A percentile compares a stretch with the other conserved stretches of the same genome.
Evolutionary conservation across 176 grass and related monocot species (phyloP).

Genomic region (Poa annua): DNA sequence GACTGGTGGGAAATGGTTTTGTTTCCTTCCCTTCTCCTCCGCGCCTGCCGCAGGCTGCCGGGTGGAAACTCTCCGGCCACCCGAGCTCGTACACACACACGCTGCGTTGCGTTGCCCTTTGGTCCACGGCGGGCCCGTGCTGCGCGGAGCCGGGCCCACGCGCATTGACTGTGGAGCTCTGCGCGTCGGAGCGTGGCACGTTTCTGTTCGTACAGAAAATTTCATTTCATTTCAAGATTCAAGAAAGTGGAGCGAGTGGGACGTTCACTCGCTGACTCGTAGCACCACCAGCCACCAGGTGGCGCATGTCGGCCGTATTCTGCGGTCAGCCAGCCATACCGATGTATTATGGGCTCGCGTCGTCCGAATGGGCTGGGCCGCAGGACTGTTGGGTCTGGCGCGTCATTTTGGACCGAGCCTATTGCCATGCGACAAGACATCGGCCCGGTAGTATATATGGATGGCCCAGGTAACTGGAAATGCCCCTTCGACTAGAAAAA

Average conservation of each 20-base stretch:
- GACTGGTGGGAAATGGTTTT: constrained; percentile 30
- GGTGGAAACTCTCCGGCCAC: constrained; percentile 22
- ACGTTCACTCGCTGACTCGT: background rate
- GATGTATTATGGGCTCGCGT: no score
- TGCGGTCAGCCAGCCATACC: constrained; percentile 1
- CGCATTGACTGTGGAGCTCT: background rate
- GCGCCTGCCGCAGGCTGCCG: background rate
- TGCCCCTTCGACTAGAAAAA: no score
- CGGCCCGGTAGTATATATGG: no score
- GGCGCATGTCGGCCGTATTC: background rate
- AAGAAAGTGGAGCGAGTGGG: background rate
- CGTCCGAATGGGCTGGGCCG: no score
- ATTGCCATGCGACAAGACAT: no score
- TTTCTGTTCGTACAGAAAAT: background rate
- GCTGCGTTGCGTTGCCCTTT: no score
- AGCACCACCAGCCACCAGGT: background rate
- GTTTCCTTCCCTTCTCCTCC: background rate
- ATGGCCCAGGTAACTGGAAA: no score
- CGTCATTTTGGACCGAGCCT: no score
- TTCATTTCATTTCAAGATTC: no score
- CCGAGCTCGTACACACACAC: background rate
- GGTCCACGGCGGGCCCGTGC: background rate
- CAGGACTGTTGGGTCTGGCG: no score
- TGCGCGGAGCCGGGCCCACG: background rate
- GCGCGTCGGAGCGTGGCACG: background rate